A percentile compares a stretch with the other conserved stretches of the same genome.
phyloP scores from a whole-genome alignment of 129 eudicot species.

The Dittrichia graveolens region DNA sequence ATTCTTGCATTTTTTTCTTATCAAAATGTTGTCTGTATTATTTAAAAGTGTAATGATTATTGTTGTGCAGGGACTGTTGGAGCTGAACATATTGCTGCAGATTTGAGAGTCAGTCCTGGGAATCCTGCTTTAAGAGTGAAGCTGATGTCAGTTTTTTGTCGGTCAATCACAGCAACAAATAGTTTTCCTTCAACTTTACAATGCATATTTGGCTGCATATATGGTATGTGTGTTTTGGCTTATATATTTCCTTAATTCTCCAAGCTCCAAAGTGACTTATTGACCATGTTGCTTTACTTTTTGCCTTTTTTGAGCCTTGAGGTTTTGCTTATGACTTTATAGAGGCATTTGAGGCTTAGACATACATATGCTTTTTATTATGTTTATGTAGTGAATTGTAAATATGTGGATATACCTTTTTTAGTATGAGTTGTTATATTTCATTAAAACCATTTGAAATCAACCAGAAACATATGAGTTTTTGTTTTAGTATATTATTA shows the following conservation, averaged over 20 bases:
- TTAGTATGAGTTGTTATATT: conserved; percentile 1
- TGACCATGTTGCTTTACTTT: neutral
- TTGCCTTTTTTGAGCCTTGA: neutral
- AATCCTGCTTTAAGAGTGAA: conserved; percentile 66
- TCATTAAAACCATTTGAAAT: neutral
- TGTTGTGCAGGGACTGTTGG: conserved; percentile 69
- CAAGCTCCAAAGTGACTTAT: conserved; percentile 22
- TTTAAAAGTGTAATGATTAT: conserved; percentile 14
- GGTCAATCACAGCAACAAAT: conserved; percentile 89
- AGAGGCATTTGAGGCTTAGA: conserved; percentile 4
- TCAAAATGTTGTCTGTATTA: neutral
- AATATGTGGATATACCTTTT: neutral
- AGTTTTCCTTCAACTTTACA: conserved; percentile 93
- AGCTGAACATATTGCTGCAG: conserved; percentile 67
- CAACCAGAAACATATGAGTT: no score
- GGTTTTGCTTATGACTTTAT: conserved; percentile 5
- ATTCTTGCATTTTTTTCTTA: conserved; percentile 4
- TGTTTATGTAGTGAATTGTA: conserved; percentile 12
- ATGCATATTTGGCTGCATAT: conserved; percentile 95
- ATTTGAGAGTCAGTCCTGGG: conserved; percentile 71
- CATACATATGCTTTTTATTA: neutral
- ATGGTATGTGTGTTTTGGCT: conserved; percentile 53
- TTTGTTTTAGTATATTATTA: neutral
- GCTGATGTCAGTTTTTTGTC: conserved; percentile 84
- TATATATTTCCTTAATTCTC: neutral